A percentile compares a stretch with the other conserved stretches of the same genome.
phyloP scores from a whole-genome alignment of 345 rosid species.

The Camelina laxa region DNA sequence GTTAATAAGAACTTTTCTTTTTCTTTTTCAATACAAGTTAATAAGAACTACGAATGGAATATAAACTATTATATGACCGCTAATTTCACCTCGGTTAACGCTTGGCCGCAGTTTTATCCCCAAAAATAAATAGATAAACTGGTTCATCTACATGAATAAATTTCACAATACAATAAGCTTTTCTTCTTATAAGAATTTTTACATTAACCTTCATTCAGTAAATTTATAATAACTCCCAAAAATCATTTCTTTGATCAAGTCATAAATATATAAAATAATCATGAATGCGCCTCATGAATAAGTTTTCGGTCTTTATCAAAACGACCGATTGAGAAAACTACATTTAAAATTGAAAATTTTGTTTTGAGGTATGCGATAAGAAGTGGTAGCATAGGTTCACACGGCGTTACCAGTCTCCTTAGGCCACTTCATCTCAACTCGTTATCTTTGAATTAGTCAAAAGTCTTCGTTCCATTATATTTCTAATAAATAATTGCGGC shows the following conservation, averaged over 20 bases:
- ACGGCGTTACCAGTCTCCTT: conserved; percentile 7
- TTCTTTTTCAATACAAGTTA: not conserved
- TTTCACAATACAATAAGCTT: no score
- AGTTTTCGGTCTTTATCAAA: conserved; percentile 21
- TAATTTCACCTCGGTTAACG: not conserved
- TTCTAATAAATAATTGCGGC: conserved; percentile 18
- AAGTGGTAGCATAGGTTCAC: conserved; percentile 23
- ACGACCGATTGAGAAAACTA: conserved; percentile 8
- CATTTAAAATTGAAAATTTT: not conserved
- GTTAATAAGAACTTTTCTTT: not conserved
- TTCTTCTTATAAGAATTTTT: no score
- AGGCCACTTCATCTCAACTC: conserved; percentile 25
- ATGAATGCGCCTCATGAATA: conserved; percentile 15
- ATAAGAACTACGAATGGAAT: not conserved
- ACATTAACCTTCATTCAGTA: no score
- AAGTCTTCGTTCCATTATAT: conserved; percentile 34
- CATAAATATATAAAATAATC: not conserved
- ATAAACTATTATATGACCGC: not conserved
- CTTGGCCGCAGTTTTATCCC: conserved; percentile 7
- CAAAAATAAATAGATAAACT: not conserved
- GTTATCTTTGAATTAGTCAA: conserved; percentile 38
- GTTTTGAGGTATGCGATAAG: conserved; percentile 9
- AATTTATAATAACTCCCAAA: no score
- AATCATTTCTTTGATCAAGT: not conserved
- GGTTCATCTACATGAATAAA: not conserved